Base-by-base conservation (phyloP, 2,329 filamentous ascomycete genomes). In the Pyricularia pennisetigena region DNA sequence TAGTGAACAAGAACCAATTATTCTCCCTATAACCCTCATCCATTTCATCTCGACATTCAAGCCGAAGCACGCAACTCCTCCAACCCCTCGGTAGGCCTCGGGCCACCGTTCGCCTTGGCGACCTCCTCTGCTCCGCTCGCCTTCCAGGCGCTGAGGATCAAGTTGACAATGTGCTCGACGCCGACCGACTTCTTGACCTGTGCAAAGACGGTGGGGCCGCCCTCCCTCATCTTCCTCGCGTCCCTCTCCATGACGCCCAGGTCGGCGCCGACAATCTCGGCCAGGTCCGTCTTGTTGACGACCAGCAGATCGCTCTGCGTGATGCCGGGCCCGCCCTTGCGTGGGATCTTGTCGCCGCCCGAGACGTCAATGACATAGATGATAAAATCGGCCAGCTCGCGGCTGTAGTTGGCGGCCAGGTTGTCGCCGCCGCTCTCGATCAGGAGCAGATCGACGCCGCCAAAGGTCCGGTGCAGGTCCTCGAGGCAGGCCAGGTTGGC, bases 331-430 rank as follows among this genome's bases (percentile, higher is more conserved):
- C 95, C 95, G 30, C 95, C 95, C 82, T 99, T 99, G 30, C 95
- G 82, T 0, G 95, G 95, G 66, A 99, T 90, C 85, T 99, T 99
- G 79, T 99, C 95, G 14, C 95, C 95, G 26, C 95, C 95, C 68
- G 89, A 91, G 23, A 99, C 95, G 79, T 99, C 95, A 74, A 99
- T 98, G 32, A 99, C 95, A 78, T 99, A 99, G 80, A 99, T 90
- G 79, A 99, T 99, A 78, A 91, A 99, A 79, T 99, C 95, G 1
- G 95, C 95, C 72, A 99, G 83, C 80, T 99, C 95, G 69, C 95
- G 86, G 68, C 88, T 92, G 84, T 99, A 99, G 82, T 99, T 99
- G 4, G 95, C 95, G 0, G 95, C 95, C 0, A 99, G 86, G 78
- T 99, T 99, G 78, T 99, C 95, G 69, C 95, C 95, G 63, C 95